Evolutionary conservation across 768 basidiomycete genomes (phyloP), one percentile per base, ranked within the genome.

Genomic region (Dacryopinax spathularia): DNA sequence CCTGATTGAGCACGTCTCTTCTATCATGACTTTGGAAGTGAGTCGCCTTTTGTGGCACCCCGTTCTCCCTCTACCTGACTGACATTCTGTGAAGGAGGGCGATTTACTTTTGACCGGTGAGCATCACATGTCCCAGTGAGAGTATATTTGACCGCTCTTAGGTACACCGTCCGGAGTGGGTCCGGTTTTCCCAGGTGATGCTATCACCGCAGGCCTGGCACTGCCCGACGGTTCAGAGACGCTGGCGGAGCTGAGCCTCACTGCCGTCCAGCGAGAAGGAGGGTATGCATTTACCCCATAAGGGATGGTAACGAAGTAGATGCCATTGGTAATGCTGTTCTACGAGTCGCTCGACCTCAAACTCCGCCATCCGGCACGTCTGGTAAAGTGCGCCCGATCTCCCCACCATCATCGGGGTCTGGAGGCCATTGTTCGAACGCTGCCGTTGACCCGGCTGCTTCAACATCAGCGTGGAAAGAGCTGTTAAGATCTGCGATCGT

Each of bases 21-120:
- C 91, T 2, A 94, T 99, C 74, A 96, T 98, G 93, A 86, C 87
- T 0, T 80, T 99, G n/a, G 92, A 96, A 81, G 93, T 88, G 61
- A 68, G 77, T 66, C 69, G 72, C 56, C 37, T 71, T 13, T 60
- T 70, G 33, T 60, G 71, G 16, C 64, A 22, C 22, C 43, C 66
- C 29, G 20, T 13, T n/a, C 10, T 1, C 39, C 33, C 62, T 16
- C 1, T 63, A 2, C 44, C 60, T 1, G 16, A 62, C 27, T 25
- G 59, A n/a, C 29, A 15, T 29, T 6, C 60, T 43, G 22, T 39
- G 18, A 72, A 94, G 89, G 91, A 93, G 73, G 91, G 91, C 13
- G 93, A 96, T 68, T 76, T 95, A n/a, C 77, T 96, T 65, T 77
- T 96, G 34, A 95, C 92, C 0, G 74, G 73, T 60, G 12, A 16